Base-by-base conservation (phyloP, 805 yeast genomes). In the Metschnikowia drakensbergensis region DNA sequence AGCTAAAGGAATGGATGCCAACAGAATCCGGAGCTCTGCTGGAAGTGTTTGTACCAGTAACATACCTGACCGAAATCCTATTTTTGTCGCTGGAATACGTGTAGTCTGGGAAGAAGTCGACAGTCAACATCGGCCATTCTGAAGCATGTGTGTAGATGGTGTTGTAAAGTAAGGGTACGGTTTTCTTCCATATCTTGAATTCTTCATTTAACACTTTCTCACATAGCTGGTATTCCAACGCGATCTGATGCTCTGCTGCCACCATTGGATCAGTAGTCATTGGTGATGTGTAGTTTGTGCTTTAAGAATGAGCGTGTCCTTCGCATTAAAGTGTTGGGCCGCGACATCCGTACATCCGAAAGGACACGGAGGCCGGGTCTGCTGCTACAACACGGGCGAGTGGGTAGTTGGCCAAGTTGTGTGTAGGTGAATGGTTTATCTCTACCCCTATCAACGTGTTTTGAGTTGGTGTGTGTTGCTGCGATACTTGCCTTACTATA, bases 111-210 rank as follows among this genome's bases (percentile, higher is more conserved):
- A 86, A 68, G 82, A 89, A 86, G 54, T 83, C 80, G 13, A 86
- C 76, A 0, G 90, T 73, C 51, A 87, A 66, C 11, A 88, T 80
- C 1, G 96, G 95, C 79, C 83, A 83, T 45, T 81, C 77, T 26
- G 83, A 68, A 6, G 85, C 81, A 42, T 77, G 78, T 3, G 94
- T 84, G 53, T 86, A 83, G 40, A 88, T 71, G 52, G 84, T 77
- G 56, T 84, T 87, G 65, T 88, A 88, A 51, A 88, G 70, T 54
- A 86, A 71, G 3, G 95, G 96, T 10, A 86, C 84, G 1, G 92
- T 79, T 59, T 88, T 87, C 63, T 88, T 88, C 96, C 96, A 88
- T 49, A 83, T 69, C 55, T 75, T 75, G 72, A 77, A 86, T 67
- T 86, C 94, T 65, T 86, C 95, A 58, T 86, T 86, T 52, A 76